phyloP scores from a whole-genome alignment of 257 asterid species.

The Gentiana macrophylla region DNA sequence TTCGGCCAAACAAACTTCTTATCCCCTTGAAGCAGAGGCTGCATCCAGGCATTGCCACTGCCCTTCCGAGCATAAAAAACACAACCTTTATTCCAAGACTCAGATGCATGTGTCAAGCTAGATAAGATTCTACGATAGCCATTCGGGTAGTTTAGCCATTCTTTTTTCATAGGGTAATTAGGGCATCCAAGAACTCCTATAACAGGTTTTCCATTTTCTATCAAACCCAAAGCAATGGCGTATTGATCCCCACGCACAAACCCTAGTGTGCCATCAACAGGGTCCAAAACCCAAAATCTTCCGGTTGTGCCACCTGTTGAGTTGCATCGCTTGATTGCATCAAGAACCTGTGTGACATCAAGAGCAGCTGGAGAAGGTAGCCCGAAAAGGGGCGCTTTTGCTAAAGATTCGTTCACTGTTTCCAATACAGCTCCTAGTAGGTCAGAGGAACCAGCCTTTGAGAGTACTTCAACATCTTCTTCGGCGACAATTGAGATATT shows the following conservation, averaged over 20 bases:
- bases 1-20: constrained; percentile 61
- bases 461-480: constrained; percentile 60
- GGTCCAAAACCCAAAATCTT: constrained; percentile 84
- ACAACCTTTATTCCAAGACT: constrained; percentile 44
- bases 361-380: constrained; percentile 37
- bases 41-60: constrained; percentile 73
- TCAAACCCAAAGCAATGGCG: constrained; percentile 71
- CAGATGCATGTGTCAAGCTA: constrained; percentile 21
- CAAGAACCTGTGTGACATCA: constrained; percentile 38
- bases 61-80: constrained; percentile 58
- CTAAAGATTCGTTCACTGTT: constrained; percentile 48
- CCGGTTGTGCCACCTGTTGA: constrained; percentile 39
- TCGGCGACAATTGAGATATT: constrained; percentile 61
- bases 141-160: constrained; percentile 46
- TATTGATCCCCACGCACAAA: constrained; percentile 87
- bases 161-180: constrained; percentile 67
- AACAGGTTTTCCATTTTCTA: constrained; percentile 65
- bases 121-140: constrained; percentile 49
- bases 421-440: constrained; percentile 36
- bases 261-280: constrained; percentile 79
- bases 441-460: constrained; percentile 29
- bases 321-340: constrained; percentile 65
- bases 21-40: constrained; percentile 41
- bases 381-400: constrained; percentile 52
- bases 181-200: constrained; percentile 95